Evolutionary conservation across 208 protist species (phyloP), one percentile per base, ranked within the genome.

Genomic region (Tetramitus jugosus): DNA sequence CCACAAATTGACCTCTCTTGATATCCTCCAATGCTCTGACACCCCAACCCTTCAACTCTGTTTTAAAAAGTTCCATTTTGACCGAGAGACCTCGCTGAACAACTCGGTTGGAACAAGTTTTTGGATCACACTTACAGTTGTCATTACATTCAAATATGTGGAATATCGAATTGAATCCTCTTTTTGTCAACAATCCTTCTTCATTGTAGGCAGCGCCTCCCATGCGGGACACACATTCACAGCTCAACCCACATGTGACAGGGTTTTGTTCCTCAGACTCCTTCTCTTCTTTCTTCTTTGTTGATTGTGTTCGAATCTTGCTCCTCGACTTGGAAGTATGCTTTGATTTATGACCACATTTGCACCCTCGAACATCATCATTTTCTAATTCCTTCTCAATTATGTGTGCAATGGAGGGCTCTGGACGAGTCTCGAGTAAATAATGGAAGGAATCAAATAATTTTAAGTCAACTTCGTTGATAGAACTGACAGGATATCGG

Each of bases 401-500:
- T 49, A 52, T n/a, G 20, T 71, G 31, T 29, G 23, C 8, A 33
- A 49, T 49, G 26, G 43, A 29, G 43, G 2, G 35, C 3, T 20
- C 10, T 4, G n/a, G n/a, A n/a, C n/a, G n/a, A n/a, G 35, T 35
- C n/a, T n/a, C n/a, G n/a, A n/a, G n/a, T n/a, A n/a, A n/a, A n/a
- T n/a, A n/a, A n/a, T n/a, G n/a, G n/a, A n/a, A n/a, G n/a, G n/a
- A n/a, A n/a, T n/a, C n/a, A n/a, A n/a, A n/a, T n/a, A n/a, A n/a
- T n/a, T n/a, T n/a, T n/a, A n/a, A n/a, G 49, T 71, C 65, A 49
- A n/a, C 17, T 71, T 31, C 39, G 33, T 71, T 71, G 2, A 71
- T 37, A 2, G 33, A 35, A 49, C 7, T 17, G 3, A 71, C 31
- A 6, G 65, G n/a, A 23, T 23, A 29, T 33, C 26, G 43, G 10